Percentiles rank a stretch among this genome's conserved stretches.
Evolutionary conservation across 2,329 filamentous ascomycete genomes (phyloP).

Genomic region (Trichoderma breve): DNA sequence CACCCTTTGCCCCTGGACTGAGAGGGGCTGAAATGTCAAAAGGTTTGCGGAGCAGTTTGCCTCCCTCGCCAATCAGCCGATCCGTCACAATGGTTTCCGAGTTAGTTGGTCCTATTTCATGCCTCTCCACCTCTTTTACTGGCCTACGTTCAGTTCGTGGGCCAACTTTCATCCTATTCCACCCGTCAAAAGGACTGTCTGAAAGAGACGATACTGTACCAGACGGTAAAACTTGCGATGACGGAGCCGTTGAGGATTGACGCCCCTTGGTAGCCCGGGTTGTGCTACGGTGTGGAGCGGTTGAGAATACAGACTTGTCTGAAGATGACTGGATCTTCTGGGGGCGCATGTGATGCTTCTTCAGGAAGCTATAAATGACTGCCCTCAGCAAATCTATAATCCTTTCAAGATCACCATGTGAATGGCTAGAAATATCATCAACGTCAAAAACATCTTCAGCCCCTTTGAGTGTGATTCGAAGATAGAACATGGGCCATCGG

Average conservation of each 20-base stretch:
- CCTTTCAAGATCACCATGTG: conserved; percentile 47
- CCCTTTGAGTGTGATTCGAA: conserved; percentile 57
- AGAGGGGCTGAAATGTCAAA: conserved; percentile 38
- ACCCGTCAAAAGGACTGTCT: conserved; percentile 35
- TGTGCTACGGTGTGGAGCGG: conserved; percentile 24
- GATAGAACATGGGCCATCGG: conserved; percentile 83
- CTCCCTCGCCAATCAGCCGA: conserved; percentile 41
- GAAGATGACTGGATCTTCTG: conserved; percentile 31
- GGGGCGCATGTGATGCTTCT: conserved; percentile 67
- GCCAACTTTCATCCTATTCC: conserved; percentile 38
- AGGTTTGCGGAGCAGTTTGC: conserved; percentile 44
- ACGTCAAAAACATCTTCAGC: conserved; percentile 35
- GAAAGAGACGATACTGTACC: conserved; percentile 4
- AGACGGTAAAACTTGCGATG: conserved; percentile 16
- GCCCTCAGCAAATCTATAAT: conserved; percentile 62
- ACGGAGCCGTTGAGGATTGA: conserved; percentile 10
- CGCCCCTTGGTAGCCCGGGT: conserved; percentile 22
- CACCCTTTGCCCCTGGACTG: neutral
- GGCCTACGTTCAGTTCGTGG: conserved; percentile 4
- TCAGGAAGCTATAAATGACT: conserved; percentile 72
- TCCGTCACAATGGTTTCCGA: neutral
- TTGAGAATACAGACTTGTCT: conserved; percentile 29
- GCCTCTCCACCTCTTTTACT: neutral
- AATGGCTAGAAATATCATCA: conserved; percentile 43
- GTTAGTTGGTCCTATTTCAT: neutral